Evolutionary conservation across 1,284 basidiomycete genomes (phyloP).

Genomic region (Violaceomyces palustris): DNA sequence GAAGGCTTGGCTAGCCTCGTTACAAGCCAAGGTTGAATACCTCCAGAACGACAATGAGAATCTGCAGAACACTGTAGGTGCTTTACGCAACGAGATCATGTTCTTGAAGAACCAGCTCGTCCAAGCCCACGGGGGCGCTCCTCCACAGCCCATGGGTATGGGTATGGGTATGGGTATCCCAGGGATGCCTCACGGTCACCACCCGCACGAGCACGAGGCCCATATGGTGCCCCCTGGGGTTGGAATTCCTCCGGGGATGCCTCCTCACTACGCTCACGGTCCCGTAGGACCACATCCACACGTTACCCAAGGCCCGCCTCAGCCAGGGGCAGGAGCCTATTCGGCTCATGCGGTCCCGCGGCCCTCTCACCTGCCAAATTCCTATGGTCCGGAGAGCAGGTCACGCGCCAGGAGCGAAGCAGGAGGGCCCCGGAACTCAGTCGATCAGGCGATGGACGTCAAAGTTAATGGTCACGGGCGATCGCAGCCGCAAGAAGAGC

Average conservation of each 20-base stretch:
- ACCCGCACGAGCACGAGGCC: constrained; percentile 10
- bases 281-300: neutral
- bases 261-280: constrained; percentile 3
- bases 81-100: constrained; percentile 58
- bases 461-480: too few species aligned
- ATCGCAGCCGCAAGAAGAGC: too few species aligned
- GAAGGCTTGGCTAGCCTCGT: constrained; percentile 89
- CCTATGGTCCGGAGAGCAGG: too few species aligned
- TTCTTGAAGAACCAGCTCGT: constrained; percentile 46
- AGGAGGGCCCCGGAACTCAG: too few species aligned
- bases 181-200: constrained; percentile 14
- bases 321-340: constrained; percentile 9
- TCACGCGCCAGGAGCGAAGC: too few species aligned
- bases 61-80: constrained; percentile 60
- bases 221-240: constrained; percentile 13
- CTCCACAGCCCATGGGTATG: constrained; percentile 13
- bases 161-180: constrained; percentile 8
- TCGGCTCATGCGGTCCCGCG: constrained; percentile 9
- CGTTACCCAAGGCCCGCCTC: constrained; percentile 5
- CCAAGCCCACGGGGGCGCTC: constrained; percentile 27
- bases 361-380: constrained; percentile 4
- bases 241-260: constrained; percentile 15
- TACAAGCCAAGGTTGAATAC: constrained; percentile 89
- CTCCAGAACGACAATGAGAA: constrained; percentile 87
- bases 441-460: too few species aligned